These are phyloP conservation scores for Lipomyces yamadae DNA, from an alignment of 805 yeast species.

Conservation along the genomic window DNA sequence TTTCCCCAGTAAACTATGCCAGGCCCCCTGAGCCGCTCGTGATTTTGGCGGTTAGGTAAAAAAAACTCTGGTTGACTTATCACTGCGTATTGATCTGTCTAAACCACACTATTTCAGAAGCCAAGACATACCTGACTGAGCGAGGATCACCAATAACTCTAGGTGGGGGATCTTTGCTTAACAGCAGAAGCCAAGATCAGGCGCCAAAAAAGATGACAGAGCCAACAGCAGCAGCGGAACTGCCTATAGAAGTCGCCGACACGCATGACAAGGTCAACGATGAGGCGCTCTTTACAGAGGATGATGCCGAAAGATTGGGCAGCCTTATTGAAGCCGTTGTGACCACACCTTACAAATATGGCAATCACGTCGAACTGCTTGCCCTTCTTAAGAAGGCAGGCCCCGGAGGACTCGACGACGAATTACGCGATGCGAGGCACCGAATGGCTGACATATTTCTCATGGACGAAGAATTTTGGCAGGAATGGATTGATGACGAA, in stretches of 20 bases:
- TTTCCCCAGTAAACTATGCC: too few species aligned
- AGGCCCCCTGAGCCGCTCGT: too few species aligned
- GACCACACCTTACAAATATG: slow-evolving; percentile 20
- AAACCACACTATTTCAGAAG: too few species aligned
- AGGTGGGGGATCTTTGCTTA: too few species aligned
- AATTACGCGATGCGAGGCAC: slow-evolving; percentile 26
- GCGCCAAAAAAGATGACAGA: not conserved
- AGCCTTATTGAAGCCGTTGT: slow-evolving; percentile 24
- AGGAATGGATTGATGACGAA: slow-evolving; percentile 30
- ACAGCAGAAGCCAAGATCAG: not conserved
- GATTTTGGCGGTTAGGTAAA: too few species aligned
- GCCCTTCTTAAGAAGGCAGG: slow-evolving; percentile 26
- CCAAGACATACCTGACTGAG: too few species aligned
- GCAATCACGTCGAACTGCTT: slow-evolving; percentile 24
- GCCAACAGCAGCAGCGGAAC: not conserved
- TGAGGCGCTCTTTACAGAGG: slow-evolving; percentile 21
- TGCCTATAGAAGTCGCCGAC: not conserved
- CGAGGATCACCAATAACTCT: too few species aligned
- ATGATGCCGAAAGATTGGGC: slow-evolving; percentile 33
- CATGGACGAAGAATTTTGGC: slow-evolving; percentile 26
- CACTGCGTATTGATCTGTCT: too few species aligned
- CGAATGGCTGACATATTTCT: slow-evolving; percentile 24
- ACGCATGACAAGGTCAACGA: not conserved
- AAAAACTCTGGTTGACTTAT: too few species aligned
- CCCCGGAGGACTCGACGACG: slow-evolving; percentile 23